phyloP scores from a whole-genome alignment of 2,329 filamentous ascomycete species.

The Elsinoe fawcettii region DNA sequence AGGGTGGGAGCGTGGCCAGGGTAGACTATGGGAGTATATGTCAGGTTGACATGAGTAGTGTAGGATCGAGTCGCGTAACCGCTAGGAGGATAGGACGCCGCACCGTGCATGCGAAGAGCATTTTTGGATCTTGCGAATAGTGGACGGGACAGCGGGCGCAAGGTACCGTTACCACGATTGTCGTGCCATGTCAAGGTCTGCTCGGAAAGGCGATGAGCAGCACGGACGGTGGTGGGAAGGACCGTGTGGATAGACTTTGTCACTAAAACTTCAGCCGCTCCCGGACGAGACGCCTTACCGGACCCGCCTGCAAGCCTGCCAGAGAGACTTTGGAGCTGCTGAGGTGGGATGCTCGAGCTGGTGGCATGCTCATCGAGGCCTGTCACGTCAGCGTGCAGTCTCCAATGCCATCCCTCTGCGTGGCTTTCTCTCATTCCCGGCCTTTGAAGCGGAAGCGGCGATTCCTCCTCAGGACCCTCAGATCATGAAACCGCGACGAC shows the following conservation, averaged over 20 bases:
- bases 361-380: not conserved
- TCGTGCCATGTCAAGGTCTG: not conserved
- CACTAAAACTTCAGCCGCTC: slow-evolving; percentile 11
- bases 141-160: slow-evolving; percentile 7
- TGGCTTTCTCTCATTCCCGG: not conserved
- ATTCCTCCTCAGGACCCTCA: not conserved
- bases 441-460: not conserved
- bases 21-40: not conserved
- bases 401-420: too few relatives aligned
- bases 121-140: slow-evolving; percentile 13
- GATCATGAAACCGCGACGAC: not conserved
- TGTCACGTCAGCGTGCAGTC: slow-evolving; percentile 12
- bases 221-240: slow-evolving; percentile 1
- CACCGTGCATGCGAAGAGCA: slow-evolving; percentile 10
- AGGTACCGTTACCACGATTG: slow-evolving; percentile 9
- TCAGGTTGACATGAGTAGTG: slow-evolving; percentile 12
- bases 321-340: not conserved
- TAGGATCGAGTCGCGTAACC: slow-evolving; percentile 10
- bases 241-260: slow-evolving; percentile 6
- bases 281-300: slow-evolving; percentile 3
- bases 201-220: slow-evolving; percentile 3
- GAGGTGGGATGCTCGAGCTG: not conserved
- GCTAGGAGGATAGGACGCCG: slow-evolving; percentile 12
- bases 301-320: not conserved
- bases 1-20: slow-evolving; percentile 3